Evolutionary conservation across 2,329 filamentous ascomycete species (phyloP).

Genomic region (Aspergillus pseudotamarii): DNA sequence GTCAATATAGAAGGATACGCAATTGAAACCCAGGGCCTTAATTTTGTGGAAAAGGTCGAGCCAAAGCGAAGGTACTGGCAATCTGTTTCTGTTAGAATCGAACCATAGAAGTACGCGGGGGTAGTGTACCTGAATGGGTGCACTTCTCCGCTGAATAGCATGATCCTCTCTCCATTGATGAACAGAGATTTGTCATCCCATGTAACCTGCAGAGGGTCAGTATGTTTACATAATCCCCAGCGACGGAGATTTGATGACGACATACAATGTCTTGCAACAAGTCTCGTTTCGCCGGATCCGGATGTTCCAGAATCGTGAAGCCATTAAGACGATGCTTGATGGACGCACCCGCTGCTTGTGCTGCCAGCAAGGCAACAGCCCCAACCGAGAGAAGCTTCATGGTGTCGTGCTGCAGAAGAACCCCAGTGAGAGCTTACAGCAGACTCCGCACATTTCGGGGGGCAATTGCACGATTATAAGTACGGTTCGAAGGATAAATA

Average conservation of each 20-base stretch:
- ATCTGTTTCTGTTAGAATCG: constrained; percentile 35
- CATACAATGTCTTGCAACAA: constrained; percentile 45
- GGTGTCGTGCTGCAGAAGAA: constrained; percentile 4
- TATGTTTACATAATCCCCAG: neutral
- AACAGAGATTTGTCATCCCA: constrained; percentile 75
- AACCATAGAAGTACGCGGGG: neutral
- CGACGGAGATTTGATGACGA: neutral
- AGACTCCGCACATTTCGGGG: neutral
- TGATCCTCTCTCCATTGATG: constrained; percentile 68
- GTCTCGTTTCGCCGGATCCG: constrained; percentile 47
- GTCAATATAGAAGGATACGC: constrained; percentile 76
- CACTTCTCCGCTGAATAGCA: constrained; percentile 74
- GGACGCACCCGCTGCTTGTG: constrained; percentile 50
- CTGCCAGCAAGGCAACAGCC: constrained; percentile 42
- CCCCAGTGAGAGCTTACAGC: neutral
- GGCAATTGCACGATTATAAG: neutral
- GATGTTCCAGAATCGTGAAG: constrained; percentile 48
- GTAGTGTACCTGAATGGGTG: constrained; percentile 63
- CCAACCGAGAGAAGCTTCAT: constrained; percentile 45
- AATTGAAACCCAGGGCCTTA: constrained; percentile 77
- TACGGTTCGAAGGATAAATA: neutral
- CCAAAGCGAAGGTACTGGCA: constrained; percentile 65
- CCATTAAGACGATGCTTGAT: constrained; percentile 54
- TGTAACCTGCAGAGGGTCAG: constrained; percentile 51
- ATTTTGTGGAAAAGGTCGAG: constrained; percentile 81